Conservation (phyloP, 2,329 filamentous ascomycete genomes). For the Pezicula neosporulosa region DNA sequence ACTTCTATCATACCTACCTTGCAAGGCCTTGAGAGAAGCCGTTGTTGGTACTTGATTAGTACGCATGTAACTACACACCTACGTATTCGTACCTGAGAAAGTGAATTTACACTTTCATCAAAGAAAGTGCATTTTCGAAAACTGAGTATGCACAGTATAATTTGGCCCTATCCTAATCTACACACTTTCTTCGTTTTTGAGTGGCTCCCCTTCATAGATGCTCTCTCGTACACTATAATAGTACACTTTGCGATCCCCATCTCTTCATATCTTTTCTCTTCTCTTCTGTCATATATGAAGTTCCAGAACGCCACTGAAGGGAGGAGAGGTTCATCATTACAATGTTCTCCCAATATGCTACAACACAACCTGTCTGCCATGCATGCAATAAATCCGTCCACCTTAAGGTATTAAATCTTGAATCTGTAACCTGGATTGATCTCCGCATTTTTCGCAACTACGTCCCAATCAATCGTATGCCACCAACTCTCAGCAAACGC, state of each 20-base stretch:
- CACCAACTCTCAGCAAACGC: constrained; percentile 81
- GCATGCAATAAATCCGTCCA: background rate
- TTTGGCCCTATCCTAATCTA: background rate
- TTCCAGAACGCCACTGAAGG: background rate
- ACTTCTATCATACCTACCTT: too few relatives aligned
- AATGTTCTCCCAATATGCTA: background rate
- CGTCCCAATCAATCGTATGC: constrained; percentile 80
- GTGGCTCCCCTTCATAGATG: background rate
- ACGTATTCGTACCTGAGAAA: too few relatives aligned
- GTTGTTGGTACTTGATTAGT: too few relatives aligned
- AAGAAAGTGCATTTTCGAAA: too few relatives aligned
- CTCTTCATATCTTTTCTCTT: background rate
- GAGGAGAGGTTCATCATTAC: background rate
- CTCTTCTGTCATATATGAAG: too few relatives aligned
- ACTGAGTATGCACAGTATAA: background rate
- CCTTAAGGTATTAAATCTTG: background rate
- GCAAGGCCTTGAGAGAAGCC: too few relatives aligned
- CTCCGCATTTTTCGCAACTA: constrained; percentile 46
- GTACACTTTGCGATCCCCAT: too few relatives aligned
- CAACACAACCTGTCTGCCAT: background rate
- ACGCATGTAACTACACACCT: too few relatives aligned
- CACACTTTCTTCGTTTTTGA: background rate
- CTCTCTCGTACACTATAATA: background rate
- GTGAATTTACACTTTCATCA: too few relatives aligned
- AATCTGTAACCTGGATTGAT: background rate